Conservation (phyloP, 164 flowering plant genomes). For the Dillenia turbinata region DNA sequence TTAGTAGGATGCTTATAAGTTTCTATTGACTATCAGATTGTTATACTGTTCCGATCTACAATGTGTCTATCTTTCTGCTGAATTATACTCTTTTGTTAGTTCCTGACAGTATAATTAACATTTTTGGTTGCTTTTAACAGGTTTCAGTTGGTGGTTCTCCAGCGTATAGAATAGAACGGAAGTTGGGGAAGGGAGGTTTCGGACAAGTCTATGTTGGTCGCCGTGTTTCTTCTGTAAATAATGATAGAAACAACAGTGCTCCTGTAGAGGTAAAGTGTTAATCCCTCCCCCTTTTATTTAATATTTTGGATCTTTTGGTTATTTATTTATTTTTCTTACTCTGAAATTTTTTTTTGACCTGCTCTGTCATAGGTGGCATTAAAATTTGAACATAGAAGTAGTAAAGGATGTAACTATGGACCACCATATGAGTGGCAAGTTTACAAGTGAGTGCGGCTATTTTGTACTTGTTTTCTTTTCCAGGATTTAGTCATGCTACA, state of each 20-base stretch:
- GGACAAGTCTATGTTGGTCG: slow-evolving; percentile 65
- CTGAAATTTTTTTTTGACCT: neutral
- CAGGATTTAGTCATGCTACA: no score
- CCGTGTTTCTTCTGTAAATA: slow-evolving; percentile 21
- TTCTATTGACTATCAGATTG: no score
- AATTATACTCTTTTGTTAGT: no score
- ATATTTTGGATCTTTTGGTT: neutral
- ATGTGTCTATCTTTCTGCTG: no score
- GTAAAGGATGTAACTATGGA: slow-evolving; percentile 63
- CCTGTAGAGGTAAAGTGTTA: slow-evolving; percentile 35
- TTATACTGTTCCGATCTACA: no score
- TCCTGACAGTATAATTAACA: neutral
- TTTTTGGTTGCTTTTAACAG: slow-evolving; percentile 13
- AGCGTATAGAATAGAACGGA: slow-evolving; percentile 42
- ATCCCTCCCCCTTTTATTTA: neutral
- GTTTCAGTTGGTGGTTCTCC: slow-evolving; percentile 41
- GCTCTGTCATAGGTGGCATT: slow-evolving; percentile 44
- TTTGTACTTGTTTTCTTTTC: neutral
- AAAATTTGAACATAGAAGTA: slow-evolving; percentile 61
- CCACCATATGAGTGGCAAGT: slow-evolving; percentile 75
- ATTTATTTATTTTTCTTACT: neutral
- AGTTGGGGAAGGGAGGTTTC: slow-evolving; percentile 63
- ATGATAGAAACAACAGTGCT: slow-evolving; percentile 32
- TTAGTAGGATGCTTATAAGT: no score
- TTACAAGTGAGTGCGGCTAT: slow-evolving; percentile 34